Base-by-base conservation (phyloP, 805 yeast genomes). In the Kockiozyma suomiensis region DNA sequence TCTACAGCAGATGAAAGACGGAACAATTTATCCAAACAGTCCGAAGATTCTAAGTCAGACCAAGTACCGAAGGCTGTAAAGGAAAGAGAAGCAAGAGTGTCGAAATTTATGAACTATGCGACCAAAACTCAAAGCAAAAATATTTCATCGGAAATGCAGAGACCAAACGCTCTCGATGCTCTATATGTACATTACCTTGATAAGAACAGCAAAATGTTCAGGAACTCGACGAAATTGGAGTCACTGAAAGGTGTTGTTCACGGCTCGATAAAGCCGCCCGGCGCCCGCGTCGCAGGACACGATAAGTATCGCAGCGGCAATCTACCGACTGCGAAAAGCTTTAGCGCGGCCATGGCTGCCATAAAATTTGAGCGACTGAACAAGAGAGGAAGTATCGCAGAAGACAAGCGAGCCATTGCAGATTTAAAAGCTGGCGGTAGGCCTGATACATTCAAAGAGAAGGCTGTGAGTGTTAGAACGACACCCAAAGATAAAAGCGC, bases 81-180 rank as follows among this genome's bases (percentile, higher is more conserved):
- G 3, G 48, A 15, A 17, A 48, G 19, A 7, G 33, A 33, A 4
- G 17, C 25, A 19, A 17, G 51, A 33, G 51, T 28, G 21, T 30
- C 51, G 8, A 37, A 32, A 15, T 21, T 48, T 7, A 48, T 48
- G 4, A 41, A 48, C 17, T 32, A 19, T 19, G 23, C 23, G 10
- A 28, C 26, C 15, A 17, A 37, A 3, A 15, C 51, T 13, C 19
- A 32, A 19, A 19, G 21, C 17, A 19, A 12, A 3, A 25, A 17
- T 8, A 8, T 17, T 33, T 33, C 38, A 13, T 33, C 5, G n/a
- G 38, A 17, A 30, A 48, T 15, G 19, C 19, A 12, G 6, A 32
- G 28, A 33, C 41, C 25, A 15, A 48, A 41, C 35, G 51, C 51
- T 6, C 26, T 48, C 15, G 51, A 48, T 33, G 51, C 51, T 19